A percentile compares a stretch with the other conserved stretches of the same genome.
phyloP scores from a whole-genome alignment of 2,329 filamentous ascomycete species.

The Cryphonectria radicalis region DNA sequence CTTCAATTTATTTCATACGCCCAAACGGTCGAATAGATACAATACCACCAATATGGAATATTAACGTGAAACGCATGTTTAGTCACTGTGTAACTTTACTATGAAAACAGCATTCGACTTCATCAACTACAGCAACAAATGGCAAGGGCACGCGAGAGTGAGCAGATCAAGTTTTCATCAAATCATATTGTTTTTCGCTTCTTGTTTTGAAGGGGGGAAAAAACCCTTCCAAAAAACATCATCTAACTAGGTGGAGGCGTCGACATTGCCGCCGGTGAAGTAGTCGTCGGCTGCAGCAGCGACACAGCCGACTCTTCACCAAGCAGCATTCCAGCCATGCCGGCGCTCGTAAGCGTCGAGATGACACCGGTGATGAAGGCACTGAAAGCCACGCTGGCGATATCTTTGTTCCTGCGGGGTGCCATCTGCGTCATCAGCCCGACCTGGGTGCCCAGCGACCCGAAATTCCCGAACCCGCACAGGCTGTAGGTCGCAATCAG shows the following conservation, averaged over 20 bases:
- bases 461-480: constrained; percentile 85
- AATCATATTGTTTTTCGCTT: not conserved
- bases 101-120: not conserved
- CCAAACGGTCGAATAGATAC: not conserved
- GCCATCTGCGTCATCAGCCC: constrained; percentile 84
- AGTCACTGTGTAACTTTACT: not conserved
- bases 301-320: constrained; percentile 44
- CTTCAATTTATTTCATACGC: not conserved
- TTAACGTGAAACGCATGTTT: not conserved
- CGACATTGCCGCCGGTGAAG: not conserved
- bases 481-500: constrained; percentile 87
- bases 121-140: not conserved
- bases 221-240: too few relatives aligned
- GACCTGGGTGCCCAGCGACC: constrained; percentile 86
- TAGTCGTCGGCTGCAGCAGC: not conserved
- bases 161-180: not conserved
- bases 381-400: constrained; percentile 75
- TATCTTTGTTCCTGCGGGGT: constrained; percentile 73
- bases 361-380: constrained; percentile 79
- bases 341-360: constrained; percentile 77
- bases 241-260: not conserved
- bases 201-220: not conserved
- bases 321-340: constrained; percentile 76
- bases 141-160: not conserved
- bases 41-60: not conserved